Evolutionary conservation across 306 rosid species (phyloP), one percentile per base, ranked within the genome.

Genomic region (Argentina anserina): DNA sequence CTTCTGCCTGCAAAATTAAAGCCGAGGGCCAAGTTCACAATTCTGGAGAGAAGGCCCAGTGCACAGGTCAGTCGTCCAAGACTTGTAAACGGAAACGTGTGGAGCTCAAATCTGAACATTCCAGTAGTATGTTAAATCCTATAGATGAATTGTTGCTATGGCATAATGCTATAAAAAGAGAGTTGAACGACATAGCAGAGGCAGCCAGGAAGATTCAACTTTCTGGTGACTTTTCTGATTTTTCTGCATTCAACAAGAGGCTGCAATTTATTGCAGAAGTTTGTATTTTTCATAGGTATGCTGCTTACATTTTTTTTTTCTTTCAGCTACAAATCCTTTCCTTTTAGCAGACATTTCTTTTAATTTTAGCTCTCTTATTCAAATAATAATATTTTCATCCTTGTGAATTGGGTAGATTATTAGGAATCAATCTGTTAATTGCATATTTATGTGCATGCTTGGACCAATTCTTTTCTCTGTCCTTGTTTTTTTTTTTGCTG

Each of bases 151-250:
- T 88, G 80, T 75, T 90, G 79, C 85, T 90, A 60, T 92, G 97
- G 98, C 98, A 92, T 81, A 88, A 90, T 87, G 98, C 98, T 60
- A 87, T 92, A 41, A 87, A 87, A 80, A 86, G 81, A 83, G 98
- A 92, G 81, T 81, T 92, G 70, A 81, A 84, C 59, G 97, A 92
- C 76, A 88, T 90, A 84, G 89, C 81, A 6, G 74, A 70, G 45
- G 89, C 82, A 66, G 84, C 82, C 29, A 81, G 82, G 71, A 73
- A 76, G 72, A 77, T 70, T 67, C 74, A 79, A 72, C 78, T 74
- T 67, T 87, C 89, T 66, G 97, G 91, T 75, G 87, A 92, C 76
- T 92, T 86, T 75, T 81, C 89, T 71, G 81, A 90, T 85, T 82
- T 92, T 18, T 81, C 90, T 61, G 85, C 85, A 73, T 92, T 90